Conservation (phyloP, 345 rosid genomes). For the Lepidium aucheri region DNA sequence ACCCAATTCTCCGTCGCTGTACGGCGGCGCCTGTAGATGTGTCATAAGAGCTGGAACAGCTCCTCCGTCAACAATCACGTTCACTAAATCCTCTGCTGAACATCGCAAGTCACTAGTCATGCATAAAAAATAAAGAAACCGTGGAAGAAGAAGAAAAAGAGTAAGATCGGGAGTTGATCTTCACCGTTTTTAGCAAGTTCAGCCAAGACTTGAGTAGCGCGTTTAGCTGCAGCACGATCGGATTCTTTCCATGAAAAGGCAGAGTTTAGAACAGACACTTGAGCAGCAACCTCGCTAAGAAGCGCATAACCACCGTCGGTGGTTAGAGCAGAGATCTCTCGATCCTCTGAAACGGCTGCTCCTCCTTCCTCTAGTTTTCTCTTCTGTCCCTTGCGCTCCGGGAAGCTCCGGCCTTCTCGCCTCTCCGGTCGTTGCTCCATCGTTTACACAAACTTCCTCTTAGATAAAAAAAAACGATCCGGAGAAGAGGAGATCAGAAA, state of each 20-base stretch:
- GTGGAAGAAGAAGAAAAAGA: background rate
- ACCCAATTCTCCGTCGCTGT: slow-evolving; percentile 37
- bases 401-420: slow-evolving; percentile 49
- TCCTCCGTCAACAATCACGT: slow-evolving; percentile 89
- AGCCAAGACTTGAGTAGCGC: slow-evolving; percentile 93
- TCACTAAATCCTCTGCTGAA: slow-evolving; percentile 87
- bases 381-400: slow-evolving; percentile 91
- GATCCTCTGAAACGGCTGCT: slow-evolving; percentile 33
- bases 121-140: background rate
- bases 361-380: slow-evolving; percentile 85
- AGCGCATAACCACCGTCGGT: slow-evolving; percentile 58
- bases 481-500: slow-evolving; percentile 21
- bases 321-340: slow-evolving; percentile 51
- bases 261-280: slow-evolving; percentile 60
- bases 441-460: slow-evolving; percentile 18
- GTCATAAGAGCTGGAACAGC: slow-evolving; percentile 92
- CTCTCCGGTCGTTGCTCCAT: slow-evolving; percentile 37
- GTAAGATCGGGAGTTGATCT: slow-evolving; percentile 25
- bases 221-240: slow-evolving; percentile 94
- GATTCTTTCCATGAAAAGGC: slow-evolving; percentile 79
- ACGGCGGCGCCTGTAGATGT: slow-evolving; percentile 81
- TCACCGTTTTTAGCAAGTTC: slow-evolving; percentile 96
- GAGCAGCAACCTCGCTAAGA: slow-evolving; percentile 56
- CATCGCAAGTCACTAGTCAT: slow-evolving; percentile 19
- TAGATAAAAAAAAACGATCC: slow-evolving; percentile 7